phyloP scores from a whole-genome alignment of 2,329 filamentous ascomycete species.

The Waltergamsia citrina region DNA sequence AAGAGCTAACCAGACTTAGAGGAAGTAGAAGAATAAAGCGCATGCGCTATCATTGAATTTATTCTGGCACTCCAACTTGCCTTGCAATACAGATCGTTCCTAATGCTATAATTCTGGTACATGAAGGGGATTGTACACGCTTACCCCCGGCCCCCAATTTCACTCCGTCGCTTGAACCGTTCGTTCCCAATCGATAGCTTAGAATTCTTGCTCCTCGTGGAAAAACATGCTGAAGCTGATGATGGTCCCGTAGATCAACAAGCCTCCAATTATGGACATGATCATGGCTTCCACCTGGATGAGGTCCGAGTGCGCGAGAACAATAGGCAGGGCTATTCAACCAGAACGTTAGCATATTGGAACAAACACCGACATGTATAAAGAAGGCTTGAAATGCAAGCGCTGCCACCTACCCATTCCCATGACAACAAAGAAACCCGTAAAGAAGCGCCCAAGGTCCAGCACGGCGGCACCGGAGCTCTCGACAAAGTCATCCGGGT shows the following conservation, averaged over 20 bases:
- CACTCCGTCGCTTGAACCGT: too few relatives aligned
- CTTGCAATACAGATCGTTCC: too few relatives aligned
- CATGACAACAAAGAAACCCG: slow-evolving; percentile 94
- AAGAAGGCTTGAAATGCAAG: background rate
- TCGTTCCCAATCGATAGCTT: too few relatives aligned
- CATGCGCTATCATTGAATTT: too few relatives aligned
- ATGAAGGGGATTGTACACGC: too few relatives aligned
- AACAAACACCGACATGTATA: background rate
- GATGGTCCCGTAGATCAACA: slow-evolving; percentile 95
- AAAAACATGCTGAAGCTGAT: slow-evolving; percentile 99
- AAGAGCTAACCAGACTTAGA: too few relatives aligned
- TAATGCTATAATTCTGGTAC: too few relatives aligned
- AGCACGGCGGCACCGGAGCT: slow-evolving; percentile 76
- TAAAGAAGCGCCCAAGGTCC: slow-evolving; percentile 88
- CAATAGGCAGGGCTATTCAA: slow-evolving; percentile 78
- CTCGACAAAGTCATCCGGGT: slow-evolving; percentile 90
- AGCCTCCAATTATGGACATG: slow-evolving; percentile 88
- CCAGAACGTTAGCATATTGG: slow-evolving; percentile 7
- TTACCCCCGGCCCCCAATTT: too few relatives aligned
- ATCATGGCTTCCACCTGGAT: slow-evolving; percentile 81
- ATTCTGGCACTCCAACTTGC: too few relatives aligned
- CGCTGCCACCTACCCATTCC: slow-evolving; percentile 67
- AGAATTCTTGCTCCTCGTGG: slow-evolving; percentile 95
- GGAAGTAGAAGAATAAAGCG: too few relatives aligned
- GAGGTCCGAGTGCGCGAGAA: slow-evolving; percentile 78